These are phyloP conservation scores for Leccinum sublutescens DNA, from an alignment of 768 basidiomycete species.

Conservation along the genomic window DNA sequence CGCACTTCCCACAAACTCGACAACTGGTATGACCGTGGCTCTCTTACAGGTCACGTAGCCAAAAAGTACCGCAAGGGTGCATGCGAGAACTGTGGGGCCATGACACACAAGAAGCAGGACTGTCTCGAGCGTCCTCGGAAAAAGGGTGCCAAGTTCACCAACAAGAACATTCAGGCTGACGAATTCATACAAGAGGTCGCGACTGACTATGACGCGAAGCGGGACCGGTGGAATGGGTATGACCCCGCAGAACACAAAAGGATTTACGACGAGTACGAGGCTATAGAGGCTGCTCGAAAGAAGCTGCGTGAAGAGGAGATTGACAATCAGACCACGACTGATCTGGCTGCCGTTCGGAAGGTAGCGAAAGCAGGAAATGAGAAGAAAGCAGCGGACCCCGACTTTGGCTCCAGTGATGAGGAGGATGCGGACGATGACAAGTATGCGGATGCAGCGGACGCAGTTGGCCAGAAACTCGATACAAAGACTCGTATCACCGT, in stretches of 20 bases:
- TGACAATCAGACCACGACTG: conserved; percentile 94
- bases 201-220: conserved; percentile 85
- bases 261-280: conserved; percentile 93
- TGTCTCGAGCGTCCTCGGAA: conserved; percentile 96
- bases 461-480: conserved; percentile 96
- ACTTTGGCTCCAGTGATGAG: conserved; percentile 95
- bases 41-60: conserved; percentile 82
- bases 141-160: conserved; percentile 92
- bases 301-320: conserved; percentile 95
- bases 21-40: conserved; percentile 89
- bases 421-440: conserved; percentile 97
- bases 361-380: conserved; percentile 88
- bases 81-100: conserved; percentile 98
- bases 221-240: conserved; percentile 99
- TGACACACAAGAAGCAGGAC: conserved; percentile 88
- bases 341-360: conserved; percentile 86
- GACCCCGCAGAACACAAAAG: conserved; percentile 82
- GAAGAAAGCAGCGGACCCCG: conserved; percentile 71
- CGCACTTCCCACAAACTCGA: conserved; percentile 66
- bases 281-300: conserved; percentile 86
- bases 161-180: conserved; percentile 86
- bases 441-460: conserved; percentile 97
- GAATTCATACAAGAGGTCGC: conserved; percentile 83
- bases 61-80: conserved; percentile 98
- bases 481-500: conserved; percentile 98